Evolutionary conservation across 371 early-diverging fungal species (phyloP), one percentile per base, ranked within the genome.

Genomic region (Mortierella sp.): DNA sequence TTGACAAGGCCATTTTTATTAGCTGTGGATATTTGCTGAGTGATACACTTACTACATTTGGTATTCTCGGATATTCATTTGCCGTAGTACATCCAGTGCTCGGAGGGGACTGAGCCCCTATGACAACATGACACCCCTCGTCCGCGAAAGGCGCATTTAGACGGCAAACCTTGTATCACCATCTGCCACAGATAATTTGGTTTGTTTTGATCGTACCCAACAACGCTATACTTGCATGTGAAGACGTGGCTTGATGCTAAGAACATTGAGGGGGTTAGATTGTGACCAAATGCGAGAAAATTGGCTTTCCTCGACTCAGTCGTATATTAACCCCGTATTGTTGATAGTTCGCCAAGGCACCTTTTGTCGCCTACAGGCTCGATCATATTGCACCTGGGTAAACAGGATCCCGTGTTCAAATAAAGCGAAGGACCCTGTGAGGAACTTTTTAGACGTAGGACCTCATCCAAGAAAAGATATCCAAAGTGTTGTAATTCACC

Each of bases 1-100:
- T 28, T 26, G 28, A 12, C 26, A 24, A 14, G 40, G 40, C 30
- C 6, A 45, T 30, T 18, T 32, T 40, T 6, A 40, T 39, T 39
- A 39, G 39, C 39, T 4, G 10, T 47, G 18, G 16, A 49, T 20
- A 49, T 16, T 10, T 62, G 69, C 69, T 69, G 69, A 69, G 69
- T 69, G 69, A 69, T 69, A 28, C 61, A 20, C 61, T 62, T 69
- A 62, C 62, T 28, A 39, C 54, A 69, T 62, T 62, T 62, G 62
- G 69, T 30, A 58, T 35, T 22, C 20, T 51, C 62, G 69, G 62
- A 16, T 37, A 9, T 67, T 62, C 54, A 62, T 69, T 69, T 62
- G 69, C 69, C 69, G 69, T 22, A 3, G 40, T 11, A 20, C 28
- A 18, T 55, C 22, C 55, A 55, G 11, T 55, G 16, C 26, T 28